Base-by-base conservation (phyloP, 305 asterid genomes). In the Fraxinus dipetala region DNA sequence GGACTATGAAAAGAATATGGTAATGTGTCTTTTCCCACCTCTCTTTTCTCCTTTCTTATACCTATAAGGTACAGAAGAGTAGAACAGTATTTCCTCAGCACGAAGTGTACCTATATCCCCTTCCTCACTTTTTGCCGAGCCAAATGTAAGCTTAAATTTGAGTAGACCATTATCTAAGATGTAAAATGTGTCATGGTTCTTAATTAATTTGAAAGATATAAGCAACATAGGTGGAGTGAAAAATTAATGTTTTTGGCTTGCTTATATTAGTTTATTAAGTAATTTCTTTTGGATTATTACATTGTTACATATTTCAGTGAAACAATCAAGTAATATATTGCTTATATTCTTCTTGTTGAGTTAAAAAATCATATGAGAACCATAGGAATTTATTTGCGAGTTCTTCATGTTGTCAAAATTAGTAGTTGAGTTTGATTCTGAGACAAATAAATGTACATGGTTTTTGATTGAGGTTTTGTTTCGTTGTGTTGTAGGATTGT, bases 401-500 rank as follows among this genome's bases (percentile, higher is more conserved):
- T 2, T 45, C 38, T 77, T 20, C 31, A 45, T 59, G 77, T 22
- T 48, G 80, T 75, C 69, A 63, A 72, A 75, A 59, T 78, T 78
- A 82, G 67, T 56, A n/a, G 40, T 31, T 80, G 72, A 48, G 80
- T 73, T 20, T 38, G 67, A 79, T 73, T 81, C 11, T 20, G 11
- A 72, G 72, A 78, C 75, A 40, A 48, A 40, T 61, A 16, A 54
- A 40, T 67, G 34, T 84, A 28, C 79, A 14, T 0, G 72, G 28
- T 54, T 18, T 70, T 75, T 77, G 75, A 80, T 83, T 85, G 73
- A 81, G 69, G n/a, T 67, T 38, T 26, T 76, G 13, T 80, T 80
- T 24, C 72, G 80, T 79, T 61, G 82, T 82, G 74, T 81, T 75
- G 84, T 70, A 91, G 90, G 95, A 83, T 82, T 75, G 80, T 81